phyloP scores from a whole-genome alignment of 1,139 yeast genomes.

The Kodamaea suecica region DNA sequence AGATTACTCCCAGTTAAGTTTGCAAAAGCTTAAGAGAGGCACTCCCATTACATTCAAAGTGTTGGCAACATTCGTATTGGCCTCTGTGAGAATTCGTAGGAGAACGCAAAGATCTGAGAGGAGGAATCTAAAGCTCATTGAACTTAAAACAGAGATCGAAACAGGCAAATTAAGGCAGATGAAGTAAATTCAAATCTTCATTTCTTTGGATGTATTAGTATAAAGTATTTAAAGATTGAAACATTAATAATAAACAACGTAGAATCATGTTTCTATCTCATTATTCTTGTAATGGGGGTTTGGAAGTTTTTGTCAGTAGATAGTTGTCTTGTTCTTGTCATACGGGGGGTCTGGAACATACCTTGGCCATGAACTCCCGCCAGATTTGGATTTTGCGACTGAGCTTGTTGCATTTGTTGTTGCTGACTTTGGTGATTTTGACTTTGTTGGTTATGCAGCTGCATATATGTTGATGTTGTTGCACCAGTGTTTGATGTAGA shows the following conservation, averaged over 20 bases:
- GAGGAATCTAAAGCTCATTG: slow-evolving; percentile 24
- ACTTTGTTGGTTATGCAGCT: slow-evolving; percentile 9
- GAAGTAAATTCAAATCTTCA: not conserved
- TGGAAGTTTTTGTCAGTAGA: slow-evolving; percentile 42
- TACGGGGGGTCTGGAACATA: slow-evolving; percentile 37
- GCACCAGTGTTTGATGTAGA: slow-evolving; percentile 17
- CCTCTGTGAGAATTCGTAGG: slow-evolving; percentile 50
- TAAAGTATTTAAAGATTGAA: no score
- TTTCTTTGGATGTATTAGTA: slow-evolving; percentile 1
- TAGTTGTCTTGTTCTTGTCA: slow-evolving; percentile 37
- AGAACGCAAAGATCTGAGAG: slow-evolving; percentile 29
- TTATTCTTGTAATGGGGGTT: slow-evolving; percentile 41
- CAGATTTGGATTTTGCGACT: slow-evolving; percentile 11
- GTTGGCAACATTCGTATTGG: slow-evolving; percentile 52
- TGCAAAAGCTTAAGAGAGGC: slow-evolving; percentile 13
- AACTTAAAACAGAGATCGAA: slow-evolving; percentile 17
- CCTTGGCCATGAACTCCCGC: slow-evolving; percentile 6
- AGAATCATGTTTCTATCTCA: not conserved
- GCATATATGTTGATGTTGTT: no score
- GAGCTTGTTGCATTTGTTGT: slow-evolving; percentile 2
- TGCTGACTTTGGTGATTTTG: slow-evolving; percentile 10
- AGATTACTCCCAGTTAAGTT: slow-evolving; percentile 29
- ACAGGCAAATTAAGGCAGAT: not conserved
- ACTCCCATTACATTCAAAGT: slow-evolving; percentile 14
- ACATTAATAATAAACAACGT: no score